phyloP scores from a whole-genome alignment of 805 yeast species.

The Saccharomycopsis sp. region DNA sequence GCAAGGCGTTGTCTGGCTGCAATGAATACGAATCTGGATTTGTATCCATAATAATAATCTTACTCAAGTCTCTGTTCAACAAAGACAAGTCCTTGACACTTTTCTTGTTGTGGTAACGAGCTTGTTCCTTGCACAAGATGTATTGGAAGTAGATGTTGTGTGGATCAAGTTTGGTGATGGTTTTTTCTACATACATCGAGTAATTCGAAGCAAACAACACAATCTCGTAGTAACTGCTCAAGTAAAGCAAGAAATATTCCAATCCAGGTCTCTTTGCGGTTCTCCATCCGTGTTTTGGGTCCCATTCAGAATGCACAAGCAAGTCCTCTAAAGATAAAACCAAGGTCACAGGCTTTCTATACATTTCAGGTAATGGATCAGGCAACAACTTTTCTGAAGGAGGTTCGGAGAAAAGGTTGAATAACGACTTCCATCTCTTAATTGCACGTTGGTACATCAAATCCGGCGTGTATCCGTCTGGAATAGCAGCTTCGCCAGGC shows the following conservation, averaged over 20 bases:
- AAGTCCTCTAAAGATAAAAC: slow-evolving; percentile 87
- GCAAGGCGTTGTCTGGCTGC: slow-evolving; percentile 94
- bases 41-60: slow-evolving; percentile 74
- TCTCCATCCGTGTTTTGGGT: slow-evolving; percentile 90
- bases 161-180: slow-evolving; percentile 88
- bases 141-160: slow-evolving; percentile 82
- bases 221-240: slow-evolving; percentile 93
- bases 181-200: slow-evolving; percentile 77
- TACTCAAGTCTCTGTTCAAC: slow-evolving; percentile 84
- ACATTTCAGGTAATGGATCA: slow-evolving; percentile 85
- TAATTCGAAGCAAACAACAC: slow-evolving; percentile 84
- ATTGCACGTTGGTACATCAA: slow-evolving; percentile 62
- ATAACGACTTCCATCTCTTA: slow-evolving; percentile 66
- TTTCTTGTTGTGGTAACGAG: slow-evolving; percentile 82
- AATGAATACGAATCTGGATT: slow-evolving; percentile 62
- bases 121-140: slow-evolving; percentile 84
- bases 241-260: slow-evolving; percentile 90
- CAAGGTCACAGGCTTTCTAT: slow-evolving; percentile 85
- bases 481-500: slow-evolving; percentile 37
- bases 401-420: slow-evolving; percentile 86
- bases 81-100: slow-evolving; percentile 83
- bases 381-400: slow-evolving; percentile 90
- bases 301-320: slow-evolving; percentile 88
- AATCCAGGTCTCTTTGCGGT: slow-evolving; percentile 98
- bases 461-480: slow-evolving; percentile 61